Percentiles rank a stretch among this genome's conserved stretches.
These are phyloP conservation scores for Saraca asoca DNA, from an alignment of 331 rosid species.

Conservation along the genomic window DNA sequence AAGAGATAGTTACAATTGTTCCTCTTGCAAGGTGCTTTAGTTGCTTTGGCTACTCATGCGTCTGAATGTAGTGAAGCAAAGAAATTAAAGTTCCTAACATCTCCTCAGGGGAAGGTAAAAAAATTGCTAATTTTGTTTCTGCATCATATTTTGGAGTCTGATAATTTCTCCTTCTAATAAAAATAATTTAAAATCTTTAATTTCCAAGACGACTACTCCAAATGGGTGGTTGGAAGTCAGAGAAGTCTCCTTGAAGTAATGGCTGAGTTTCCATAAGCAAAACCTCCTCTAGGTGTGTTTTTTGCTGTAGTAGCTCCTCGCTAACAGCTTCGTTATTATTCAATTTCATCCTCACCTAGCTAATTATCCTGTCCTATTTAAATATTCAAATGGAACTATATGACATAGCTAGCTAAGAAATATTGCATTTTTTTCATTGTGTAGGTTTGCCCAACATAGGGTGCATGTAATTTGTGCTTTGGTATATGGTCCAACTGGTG, in stretches of 20 bases:
- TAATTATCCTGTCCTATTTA: conserved; percentile 36
- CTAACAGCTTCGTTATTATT: conserved; percentile 82
- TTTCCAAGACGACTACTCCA: conserved; percentile 77
- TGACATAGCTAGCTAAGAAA: conserved; percentile 12
- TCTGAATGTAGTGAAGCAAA: conserved; percentile 71
- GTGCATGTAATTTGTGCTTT: conserved; percentile 95
- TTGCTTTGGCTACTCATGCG: conserved; percentile 78
- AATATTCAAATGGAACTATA: conserved; percentile 15
- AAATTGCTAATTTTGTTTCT: conserved; percentile 2
- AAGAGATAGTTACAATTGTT: conserved; percentile 11
- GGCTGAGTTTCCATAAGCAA: conserved; percentile 82
- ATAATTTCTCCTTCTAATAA: neutral
- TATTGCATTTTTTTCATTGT: conserved; percentile 21
- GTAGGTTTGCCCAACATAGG: conserved; percentile 67
- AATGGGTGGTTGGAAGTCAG: conserved; percentile 85
- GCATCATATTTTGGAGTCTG: neutral
- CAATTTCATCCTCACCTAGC: conserved; percentile 92
- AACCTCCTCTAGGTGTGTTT: conserved; percentile 86
- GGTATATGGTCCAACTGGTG: conserved; percentile 67
- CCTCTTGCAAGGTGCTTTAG: conserved; percentile 63
- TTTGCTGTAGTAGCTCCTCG: conserved; percentile 83
- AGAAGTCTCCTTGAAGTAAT: conserved; percentile 80
- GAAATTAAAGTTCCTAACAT: conserved; percentile 65
- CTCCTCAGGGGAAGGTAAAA: conserved; percentile 80
- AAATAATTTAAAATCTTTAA: conserved; percentile 11